Conservation (phyloP, 108 stramenopile species). For the Skeletonema costatum region DNA sequence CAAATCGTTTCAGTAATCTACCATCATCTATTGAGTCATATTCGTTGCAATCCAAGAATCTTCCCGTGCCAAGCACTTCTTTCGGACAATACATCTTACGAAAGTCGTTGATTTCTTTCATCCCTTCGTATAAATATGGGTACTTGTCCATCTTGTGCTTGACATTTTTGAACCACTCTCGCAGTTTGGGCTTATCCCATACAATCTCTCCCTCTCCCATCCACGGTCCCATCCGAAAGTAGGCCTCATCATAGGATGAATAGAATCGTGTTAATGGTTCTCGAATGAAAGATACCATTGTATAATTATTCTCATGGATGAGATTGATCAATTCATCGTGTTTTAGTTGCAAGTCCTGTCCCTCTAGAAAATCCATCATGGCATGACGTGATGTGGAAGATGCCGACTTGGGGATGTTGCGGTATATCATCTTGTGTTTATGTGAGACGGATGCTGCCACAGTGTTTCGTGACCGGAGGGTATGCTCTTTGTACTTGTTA, state of each 20-base stretch:
- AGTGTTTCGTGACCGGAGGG: not conserved
- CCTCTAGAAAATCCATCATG: slow-evolving; percentile 35
- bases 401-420: slow-evolving; percentile 40
- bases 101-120: slow-evolving; percentile 25
- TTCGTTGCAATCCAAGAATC: slow-evolving; percentile 16
- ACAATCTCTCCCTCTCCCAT: slow-evolving; percentile 18
- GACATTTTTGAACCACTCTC: not conserved
- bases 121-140: slow-evolving; percentile 41
- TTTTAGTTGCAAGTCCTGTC: slow-evolving; percentile 11
- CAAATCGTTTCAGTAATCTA: slow-evolving; percentile 24
- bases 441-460: slow-evolving; percentile 18
- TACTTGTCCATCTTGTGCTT: slow-evolving; percentile 22
- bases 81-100: slow-evolving; percentile 30
- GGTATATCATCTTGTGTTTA: slow-evolving; percentile 31
- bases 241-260: slow-evolving; percentile 47
- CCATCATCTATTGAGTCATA: slow-evolving; percentile 41
- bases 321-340: slow-evolving; percentile 5
- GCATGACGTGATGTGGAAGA: slow-evolving; percentile 34
- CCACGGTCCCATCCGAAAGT: slow-evolving; percentile 45
- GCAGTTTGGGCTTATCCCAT: slow-evolving; percentile 2
- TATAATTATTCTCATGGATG: slow-evolving; percentile 15
- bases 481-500: slow-evolving; percentile 23
- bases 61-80: slow-evolving; percentile 2
- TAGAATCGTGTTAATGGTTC: slow-evolving; percentile 47
- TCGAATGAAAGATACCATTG: slow-evolving; percentile 32